phyloP scores from a whole-genome alignment of 2,329 filamentous ascomycete species.

The Beauveria pseudobassiana region DNA sequence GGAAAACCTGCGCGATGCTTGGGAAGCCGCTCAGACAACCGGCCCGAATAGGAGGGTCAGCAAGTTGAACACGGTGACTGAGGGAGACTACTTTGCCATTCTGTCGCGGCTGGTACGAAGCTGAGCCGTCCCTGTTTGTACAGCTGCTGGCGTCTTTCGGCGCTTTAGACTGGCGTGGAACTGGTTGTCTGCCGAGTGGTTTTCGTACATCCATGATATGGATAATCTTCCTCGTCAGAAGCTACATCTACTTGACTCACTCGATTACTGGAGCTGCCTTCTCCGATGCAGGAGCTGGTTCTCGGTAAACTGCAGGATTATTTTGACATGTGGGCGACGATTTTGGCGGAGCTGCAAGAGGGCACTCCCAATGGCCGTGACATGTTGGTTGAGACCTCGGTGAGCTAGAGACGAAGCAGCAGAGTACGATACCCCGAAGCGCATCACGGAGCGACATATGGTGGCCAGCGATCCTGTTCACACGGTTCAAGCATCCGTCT shows the following conservation, averaged over 20 bases:
- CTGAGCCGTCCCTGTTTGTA: constrained; percentile 62
- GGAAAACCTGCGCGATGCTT: constrained; percentile 57
- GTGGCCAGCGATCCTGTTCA: constrained; percentile 59
- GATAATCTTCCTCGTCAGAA: constrained; percentile 60
- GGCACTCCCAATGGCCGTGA: constrained; percentile 46
- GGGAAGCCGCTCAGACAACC: constrained; percentile 70
- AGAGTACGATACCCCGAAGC: constrained; percentile 51
- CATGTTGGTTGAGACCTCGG: constrained; percentile 36
- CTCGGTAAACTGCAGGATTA: constrained; percentile 62
- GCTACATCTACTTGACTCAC: constrained; percentile 66
- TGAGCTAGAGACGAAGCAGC: constrained; percentile 29
- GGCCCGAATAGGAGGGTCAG: constrained; percentile 68
- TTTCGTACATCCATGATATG: constrained; percentile 60
- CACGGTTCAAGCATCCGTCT: constrained; percentile 54
- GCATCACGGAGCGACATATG: constrained; percentile 44
- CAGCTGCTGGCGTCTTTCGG: constrained; percentile 44
- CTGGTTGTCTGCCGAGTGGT: constrained; percentile 59
- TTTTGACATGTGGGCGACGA: constrained; percentile 67
- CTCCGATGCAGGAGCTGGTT: constrained; percentile 49
- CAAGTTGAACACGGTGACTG: constrained; percentile 64
- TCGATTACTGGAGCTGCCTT: constrained; percentile 57
- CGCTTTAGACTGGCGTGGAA: constrained; percentile 45
- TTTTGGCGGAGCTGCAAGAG: constrained; percentile 59
- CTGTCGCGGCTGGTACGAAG: constrained; percentile 71
- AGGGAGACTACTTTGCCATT: constrained; percentile 80